phyloP scores from a whole-genome alignment of 225 moss, liverwort and hornwort species.

The Polytrichum commune region DNA sequence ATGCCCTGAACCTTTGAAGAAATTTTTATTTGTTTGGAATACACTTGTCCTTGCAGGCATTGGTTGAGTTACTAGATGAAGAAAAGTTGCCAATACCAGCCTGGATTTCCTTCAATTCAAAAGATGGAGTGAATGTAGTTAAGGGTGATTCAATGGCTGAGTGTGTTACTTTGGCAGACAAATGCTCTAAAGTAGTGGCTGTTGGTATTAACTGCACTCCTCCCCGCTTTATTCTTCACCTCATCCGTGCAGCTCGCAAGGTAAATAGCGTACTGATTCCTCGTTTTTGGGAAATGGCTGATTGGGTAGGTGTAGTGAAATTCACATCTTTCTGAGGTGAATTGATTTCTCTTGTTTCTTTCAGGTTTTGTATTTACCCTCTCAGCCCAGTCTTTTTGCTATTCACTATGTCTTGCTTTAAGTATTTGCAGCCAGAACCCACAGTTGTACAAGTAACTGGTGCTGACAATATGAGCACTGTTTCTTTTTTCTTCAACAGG shows the following conservation, averaged over 20 bases:
- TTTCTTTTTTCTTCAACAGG: conserved; percentile 33
- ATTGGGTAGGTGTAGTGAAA: no score
- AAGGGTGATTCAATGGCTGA: conserved; percentile 73
- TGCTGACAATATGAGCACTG: no score
- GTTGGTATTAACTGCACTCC: conserved; percentile 97
- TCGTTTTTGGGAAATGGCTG: no score
- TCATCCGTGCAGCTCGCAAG: conserved; percentile 67
- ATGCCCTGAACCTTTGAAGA: no score
- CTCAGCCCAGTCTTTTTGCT: no score
- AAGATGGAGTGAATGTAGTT: conserved; percentile 85
- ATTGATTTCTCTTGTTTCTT: no score
- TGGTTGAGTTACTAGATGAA: conserved; percentile 85
- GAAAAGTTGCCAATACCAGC: conserved; percentile 65
- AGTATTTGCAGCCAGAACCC: no score
- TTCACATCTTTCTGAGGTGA: no score
- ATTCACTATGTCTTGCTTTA: no score
- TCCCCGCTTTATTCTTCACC: conserved; percentile 73
- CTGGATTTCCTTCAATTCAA: conserved; percentile 88
- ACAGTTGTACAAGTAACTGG: no score
- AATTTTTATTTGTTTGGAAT: no score
- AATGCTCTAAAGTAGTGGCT: conserved; percentile 66
- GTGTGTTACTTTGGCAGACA: conserved; percentile 68
- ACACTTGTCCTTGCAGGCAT: conserved; percentile 46
- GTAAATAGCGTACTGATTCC: conserved; percentile 23
- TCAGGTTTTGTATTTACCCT: no score